Base-by-base conservation (phyloP, 768 basidiomycete species). In the Auriscalpium vulgare region DNA sequence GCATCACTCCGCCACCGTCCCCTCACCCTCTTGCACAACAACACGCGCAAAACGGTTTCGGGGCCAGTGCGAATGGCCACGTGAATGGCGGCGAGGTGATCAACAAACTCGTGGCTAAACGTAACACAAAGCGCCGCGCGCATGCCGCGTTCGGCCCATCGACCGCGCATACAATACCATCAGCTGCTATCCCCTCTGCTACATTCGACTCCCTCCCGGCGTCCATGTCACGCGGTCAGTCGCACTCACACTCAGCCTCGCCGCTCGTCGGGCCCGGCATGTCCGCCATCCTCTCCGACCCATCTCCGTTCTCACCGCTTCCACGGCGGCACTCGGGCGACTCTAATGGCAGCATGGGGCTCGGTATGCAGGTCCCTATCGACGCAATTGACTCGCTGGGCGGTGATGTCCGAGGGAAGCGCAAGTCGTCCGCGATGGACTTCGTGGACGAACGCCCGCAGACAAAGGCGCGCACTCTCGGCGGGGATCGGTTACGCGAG, bases 21-120 rank as follows among this genome's bases (percentile, higher is more conserved):
- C 79, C 80, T 1, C 62, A 62, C 37, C 70, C 66, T 55, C 64
- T 65, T 19, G 69, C 67, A 56, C 66, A 40, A 57, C 72, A 67
- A 38, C 71, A 71, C 54, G 66, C 70, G 8, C 70, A 75, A 56
- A 66, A 68, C 48, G 79, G 74, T 10, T 81, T 80, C 58, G 75
- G 72, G 49, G 60, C 57, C 10, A 54, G 55, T 19, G 58, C 63
- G 14, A 69, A 68, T 52, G 69, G 70, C 50, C 29, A 29, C 29
- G 29, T 29, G 29, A 72, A 71, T 53, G 71, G 68, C 16, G 71
- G 74, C 36, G 57, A 78, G 48, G 78, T 90, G 47, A 87, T 90
- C 61, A 79, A 80, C 47, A 57, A 47, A 56, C 78, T 91, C 11
- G 82, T 90, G 8, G 88, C 88, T 50, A 88, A 89, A 67, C 80